Percentiles rank a stretch among this genome's conserved stretches.
These are phyloP conservation scores for Arthroderma uncinatum DNA, from an alignment of 2,329 filamentous ascomycete species.

Conservation along the genomic window DNA sequence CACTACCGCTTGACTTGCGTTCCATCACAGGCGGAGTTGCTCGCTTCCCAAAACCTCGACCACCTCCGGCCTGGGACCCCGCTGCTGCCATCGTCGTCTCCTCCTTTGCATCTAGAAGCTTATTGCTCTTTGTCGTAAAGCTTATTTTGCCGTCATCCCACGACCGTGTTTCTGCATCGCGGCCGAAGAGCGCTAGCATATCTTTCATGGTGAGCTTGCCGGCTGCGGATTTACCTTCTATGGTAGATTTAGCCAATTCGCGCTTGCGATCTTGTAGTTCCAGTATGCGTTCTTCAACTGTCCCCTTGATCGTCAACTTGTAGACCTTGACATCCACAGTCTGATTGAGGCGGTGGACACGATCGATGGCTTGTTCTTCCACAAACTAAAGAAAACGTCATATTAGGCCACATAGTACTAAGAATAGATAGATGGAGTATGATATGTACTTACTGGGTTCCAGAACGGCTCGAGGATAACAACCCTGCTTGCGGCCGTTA, in stretches of 20 bases:
- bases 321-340: conserved; percentile 91
- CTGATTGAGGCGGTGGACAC: conserved; percentile 95
- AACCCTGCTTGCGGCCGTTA: conserved; percentile 86
- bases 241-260: conserved; percentile 77
- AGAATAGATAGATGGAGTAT: background rate
- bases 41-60: conserved; percentile 7
- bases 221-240: conserved; percentile 64
- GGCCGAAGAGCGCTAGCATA: conserved; percentile 79
- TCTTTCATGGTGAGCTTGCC: conserved; percentile 86
- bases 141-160: conserved; percentile 25
- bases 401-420: background rate
- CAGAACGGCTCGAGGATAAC: conserved; percentile 96
- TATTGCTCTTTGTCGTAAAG: conserved; percentile 20
- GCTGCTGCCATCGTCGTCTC: conserved; percentile 17
- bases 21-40: conserved; percentile 16
- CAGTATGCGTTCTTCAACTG: conserved; percentile 90
- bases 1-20: conserved; percentile 4
- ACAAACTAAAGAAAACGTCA: conserved; percentile 55
- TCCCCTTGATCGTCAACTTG: conserved; percentile 75
- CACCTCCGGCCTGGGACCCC: conserved; percentile 5
- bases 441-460: conserved; percentile 62
- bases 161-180: conserved; percentile 48
- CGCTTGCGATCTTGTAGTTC: conserved; percentile 90
- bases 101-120: conserved; percentile 21
- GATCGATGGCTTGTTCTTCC: conserved; percentile 96